Evolutionary conservation across 1,139 yeast species (phyloP), one percentile per base, ranked within the genome.

Genomic region (Yamadazyma trypodendri): DNA sequence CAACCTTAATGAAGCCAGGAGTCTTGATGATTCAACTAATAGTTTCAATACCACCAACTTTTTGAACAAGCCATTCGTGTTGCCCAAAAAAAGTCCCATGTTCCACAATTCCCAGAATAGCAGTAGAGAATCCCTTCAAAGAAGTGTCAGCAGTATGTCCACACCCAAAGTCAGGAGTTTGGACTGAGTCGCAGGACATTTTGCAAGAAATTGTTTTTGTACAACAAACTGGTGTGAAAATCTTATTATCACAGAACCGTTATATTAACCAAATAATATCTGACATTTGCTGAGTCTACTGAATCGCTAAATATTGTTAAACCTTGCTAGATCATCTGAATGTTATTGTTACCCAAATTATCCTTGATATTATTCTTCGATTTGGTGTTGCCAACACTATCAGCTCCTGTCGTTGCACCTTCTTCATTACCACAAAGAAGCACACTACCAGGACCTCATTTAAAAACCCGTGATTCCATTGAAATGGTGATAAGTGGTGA

Each of bases 1-100:
- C 21, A 68, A 59, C 29, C 58, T 71, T 38, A 48, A 52, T 21
- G 68, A 59, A 9, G 49, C 48, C 4, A 34, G 31, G 23, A 45
- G 44, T 5, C 40, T 43, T 12, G 37, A 36, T 39, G 39, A 32
- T 32, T 40, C 38, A 17, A 24, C 29, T 9, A 35, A 48, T 14
- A 17, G 11, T 16, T 15, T 31, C 15, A 49, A 47, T 20, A 39
- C 49, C 13, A 57, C 55, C 22, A 63, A 55, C 35, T 65, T 67
- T 42, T 46, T 65, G 40, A 63, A 58, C 46, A 64, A 63, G 39
- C 72, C 74, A 3, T 68, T 67, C 40, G 51, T 54, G 6, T 50
- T 59, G 3, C 72, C 70, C 3, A 62, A 62, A 36, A 55, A 61
- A 38, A 36, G 34, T 28, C 43, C 44, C n/a, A 14, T 37, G 18